Evolutionary conservation across 2,329 filamentous ascomycete species (phyloP), one percentile per base, ranked within the genome.

Genomic region (Ceratocystiopsis minuta): DNA sequence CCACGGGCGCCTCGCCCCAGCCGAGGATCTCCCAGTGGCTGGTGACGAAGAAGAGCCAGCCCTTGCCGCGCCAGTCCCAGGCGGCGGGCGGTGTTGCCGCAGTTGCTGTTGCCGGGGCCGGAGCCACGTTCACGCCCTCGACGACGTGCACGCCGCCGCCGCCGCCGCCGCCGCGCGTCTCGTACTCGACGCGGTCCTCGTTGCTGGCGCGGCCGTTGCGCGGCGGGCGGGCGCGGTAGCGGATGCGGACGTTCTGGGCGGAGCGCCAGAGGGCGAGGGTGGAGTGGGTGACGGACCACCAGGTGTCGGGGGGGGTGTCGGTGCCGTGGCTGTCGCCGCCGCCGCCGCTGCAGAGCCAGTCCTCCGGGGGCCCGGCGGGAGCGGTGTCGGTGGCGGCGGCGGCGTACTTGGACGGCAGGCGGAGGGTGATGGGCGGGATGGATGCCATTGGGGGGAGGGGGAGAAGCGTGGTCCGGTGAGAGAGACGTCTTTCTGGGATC

Each of bases 11-110:
- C 54, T 78, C 70, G 6, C 83, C 83, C 66, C 74, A 87, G 3
- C 79, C 83, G 16, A 92, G 58, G 2, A 90, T 62, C 65, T 93
- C 82, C 85, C 85, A 93, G 53, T 84, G 76, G 37, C 72, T 78
- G 15, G 66, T 70, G 20, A 81, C 79, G 49, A 88, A 75, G 55
- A 68, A 70, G 46, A 93, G 59, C 71, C 69, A 72, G 10, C 83
- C 80, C 52, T 75, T 82, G 10, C 85, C 85, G 38, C 81, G 67
- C 85, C 85, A 93, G 51, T 79, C 67, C 76, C 80, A 82, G 32
- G 60, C 62, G 20, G 59, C 64, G 37, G 57, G 53, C 41, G 57
- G 54, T 48, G 48, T 1, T 32, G 24, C 28, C 15, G 38, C 31
- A n/a, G 31, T 37, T 56, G 49, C 9, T 34, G 32, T 17, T 37